Base-by-base conservation (phyloP, 2,329 filamentous ascomycete genomes). In the Hawksworthiomyces lignivorus region DNA sequence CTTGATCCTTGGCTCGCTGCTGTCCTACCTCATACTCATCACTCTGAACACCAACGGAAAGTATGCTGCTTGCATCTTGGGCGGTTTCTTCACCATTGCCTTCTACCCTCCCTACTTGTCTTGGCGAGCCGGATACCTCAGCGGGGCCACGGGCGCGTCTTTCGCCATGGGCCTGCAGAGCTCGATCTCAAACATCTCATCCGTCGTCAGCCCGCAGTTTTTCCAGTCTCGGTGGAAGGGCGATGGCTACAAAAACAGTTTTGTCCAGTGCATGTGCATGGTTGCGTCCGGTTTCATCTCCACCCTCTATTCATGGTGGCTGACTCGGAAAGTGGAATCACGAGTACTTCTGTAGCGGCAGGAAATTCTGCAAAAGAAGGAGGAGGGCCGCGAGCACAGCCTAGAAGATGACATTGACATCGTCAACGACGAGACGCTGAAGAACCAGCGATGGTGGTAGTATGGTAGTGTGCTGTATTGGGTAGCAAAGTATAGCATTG, bases 241-340 rank as follows among this genome's bases (percentile, higher is more conserved):
- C 35, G 29, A 37, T 19, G 35, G 35, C 6, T 37, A 37, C 24
- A 27, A 20, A 11, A 37, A 41, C 21, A 41, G 39, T 31, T 41
- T 41, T 31, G n/a, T n/a, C n/a, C n/a, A n/a, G n/a, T n/a, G n/a
- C n/a, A n/a, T n/a, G n/a, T n/a, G n/a, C n/a, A n/a, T n/a, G n/a
- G n/a, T n/a, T n/a, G n/a, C n/a, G n/a, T n/a, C n/a, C n/a, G n/a
- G 30, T 15, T 30, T 35, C 18, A 27, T 41, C 22, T 24, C 22
- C 19, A 34, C 11, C 7, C 11, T 30, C 11, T 41, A 14, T 26
- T 7, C 30, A 15, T 41, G 39, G 39, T 41, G 30, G 30, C 39
- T 41, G 19, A 41, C 39, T 3, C 30, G 39, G 22, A 34, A 21
- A 3, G 21, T 35, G 14, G 39, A 41, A 18, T 34, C 19, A 8